Conservation (phyloP, 176 grass and related monocot species). For the Rhynchospora breviuscula region DNA sequence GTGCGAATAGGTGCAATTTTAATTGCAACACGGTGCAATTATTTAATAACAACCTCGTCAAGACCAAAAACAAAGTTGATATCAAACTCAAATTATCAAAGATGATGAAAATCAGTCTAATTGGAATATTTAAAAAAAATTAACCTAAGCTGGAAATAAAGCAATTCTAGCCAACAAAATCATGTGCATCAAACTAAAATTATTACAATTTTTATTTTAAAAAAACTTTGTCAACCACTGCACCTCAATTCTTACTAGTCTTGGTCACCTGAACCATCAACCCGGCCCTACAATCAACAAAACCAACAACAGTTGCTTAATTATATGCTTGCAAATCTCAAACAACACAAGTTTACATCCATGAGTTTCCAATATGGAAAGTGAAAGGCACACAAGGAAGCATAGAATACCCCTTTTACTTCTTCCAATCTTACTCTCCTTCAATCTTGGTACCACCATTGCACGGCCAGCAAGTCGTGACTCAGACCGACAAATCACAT, state of each 20-base stretch:
- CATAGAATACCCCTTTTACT: not conserved
- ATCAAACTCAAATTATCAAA: no score
- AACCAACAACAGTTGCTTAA: not conserved
- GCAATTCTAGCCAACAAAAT: not conserved
- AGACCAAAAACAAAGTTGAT: not conserved
- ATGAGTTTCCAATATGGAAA: constrained; percentile 24
- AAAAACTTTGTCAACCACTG: not conserved
- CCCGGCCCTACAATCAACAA: not conserved
- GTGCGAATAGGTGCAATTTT: not conserved
- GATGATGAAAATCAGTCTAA: no score
- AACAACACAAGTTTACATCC: not conserved
- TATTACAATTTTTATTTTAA: not conserved
- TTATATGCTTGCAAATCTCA: not conserved
- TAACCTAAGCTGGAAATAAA: not conserved
- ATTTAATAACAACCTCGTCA: not conserved
- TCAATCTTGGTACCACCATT: constrained; percentile 9
- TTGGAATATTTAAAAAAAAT: no score
- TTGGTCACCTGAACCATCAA: not conserved
- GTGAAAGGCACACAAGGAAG: not conserved
- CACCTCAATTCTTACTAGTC: not conserved
- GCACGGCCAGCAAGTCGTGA: constrained; percentile 18
- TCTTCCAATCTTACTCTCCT: constrained; percentile 31
- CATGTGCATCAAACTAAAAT: not conserved
- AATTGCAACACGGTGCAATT: not conserved
- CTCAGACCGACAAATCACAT: constrained; percentile 43